Base-by-base conservation (phyloP, 202 grass and related monocot genomes). In the Setaria italica region DNA sequence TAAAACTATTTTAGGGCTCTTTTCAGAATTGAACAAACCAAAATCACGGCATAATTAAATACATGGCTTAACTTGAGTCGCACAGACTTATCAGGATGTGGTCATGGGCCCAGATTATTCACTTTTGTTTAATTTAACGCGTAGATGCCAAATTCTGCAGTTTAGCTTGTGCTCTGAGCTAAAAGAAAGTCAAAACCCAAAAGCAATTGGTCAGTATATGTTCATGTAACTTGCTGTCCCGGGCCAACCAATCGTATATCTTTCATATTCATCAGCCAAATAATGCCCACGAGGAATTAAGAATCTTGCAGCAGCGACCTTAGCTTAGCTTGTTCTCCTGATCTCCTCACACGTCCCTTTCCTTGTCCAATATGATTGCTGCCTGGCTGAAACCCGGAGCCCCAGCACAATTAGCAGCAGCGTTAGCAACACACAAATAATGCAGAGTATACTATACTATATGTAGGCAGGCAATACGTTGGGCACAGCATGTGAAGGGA, bases 81-180 rank as follows among this genome's bases (percentile, higher is more conserved):
- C 54, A 4, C 64, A 68, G 81, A 65, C 54, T 87, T 87, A 45
- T 87, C 76, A 81, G 2, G 71, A 62, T 71, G 85, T 79, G 74
- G 20, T 70, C 76, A 90, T 57, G 62, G 69, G 19, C 69, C 69
- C 34, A 84, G 77, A 82, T 66, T 50, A 74, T 46, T 83, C 21
- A 49, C 3, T 58, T 68, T 55, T 83, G 16, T 75, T 20, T 80
- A 83, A 72, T 43, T 55, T 41, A 41, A 41, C 4, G 19, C 48
- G 9, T 70, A 62, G 0, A 55, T 54, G 85, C 69, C 46, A 80
- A 84, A 87, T 39, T 54, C 56, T 43, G 21, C 20, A 43, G 47
- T 10, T 21, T 84, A 80, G 69, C 75, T 70, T 80, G 33, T 29
- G 46, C 37, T n/a, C 62, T 11, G 62, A 17, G 39, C 46, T 37